Conservation (phyloP, 345 rosid genomes). For the Rhodamnia argentea region DNA sequence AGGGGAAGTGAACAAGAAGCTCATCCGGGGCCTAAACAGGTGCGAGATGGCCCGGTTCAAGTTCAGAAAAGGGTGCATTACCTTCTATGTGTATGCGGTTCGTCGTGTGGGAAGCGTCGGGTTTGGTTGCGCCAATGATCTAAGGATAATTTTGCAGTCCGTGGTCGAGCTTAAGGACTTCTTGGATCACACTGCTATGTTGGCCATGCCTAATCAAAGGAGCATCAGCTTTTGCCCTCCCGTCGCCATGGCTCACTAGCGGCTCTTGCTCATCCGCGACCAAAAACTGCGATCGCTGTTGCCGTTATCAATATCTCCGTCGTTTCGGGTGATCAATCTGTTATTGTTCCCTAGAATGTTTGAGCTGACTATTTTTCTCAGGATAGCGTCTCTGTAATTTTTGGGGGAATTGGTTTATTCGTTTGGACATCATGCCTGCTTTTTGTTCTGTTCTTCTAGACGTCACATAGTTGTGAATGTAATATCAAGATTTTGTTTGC, state of each 20-base stretch:
- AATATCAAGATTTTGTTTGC: not conserved
- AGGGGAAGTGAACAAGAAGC: constrained; percentile 84
- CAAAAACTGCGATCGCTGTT: not conserved
- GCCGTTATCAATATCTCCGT: not conserved
- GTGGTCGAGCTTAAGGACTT: constrained; percentile 87
- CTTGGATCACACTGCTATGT: constrained; percentile 95
- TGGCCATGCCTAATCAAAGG: constrained; percentile 88
- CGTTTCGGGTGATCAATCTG: not conserved
- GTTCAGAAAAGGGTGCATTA: constrained; percentile 91
- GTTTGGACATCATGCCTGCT: constrained; percentile 5
- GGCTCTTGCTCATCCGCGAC: not conserved
- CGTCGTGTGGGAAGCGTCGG: constrained; percentile 43
- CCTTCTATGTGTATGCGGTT: constrained; percentile 91
- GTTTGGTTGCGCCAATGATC: constrained; percentile 67
- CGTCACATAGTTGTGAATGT: not conserved
- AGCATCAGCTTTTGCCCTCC: constrained; percentile 41
- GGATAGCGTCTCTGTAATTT: not conserved
- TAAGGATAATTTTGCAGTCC: constrained; percentile 65
- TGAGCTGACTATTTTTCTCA: not conserved
- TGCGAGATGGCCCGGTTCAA: constrained; percentile 93
- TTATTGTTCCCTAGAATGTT: not conserved
- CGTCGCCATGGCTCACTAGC: constrained; percentile 70
- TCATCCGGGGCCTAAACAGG: constrained; percentile 46
- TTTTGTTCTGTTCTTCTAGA: not conserved
- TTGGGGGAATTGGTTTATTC: constrained; percentile 33